phyloP scores from a whole-genome alignment of 345 rosid genomes.

The Orychophragmus violaceus region DNA sequence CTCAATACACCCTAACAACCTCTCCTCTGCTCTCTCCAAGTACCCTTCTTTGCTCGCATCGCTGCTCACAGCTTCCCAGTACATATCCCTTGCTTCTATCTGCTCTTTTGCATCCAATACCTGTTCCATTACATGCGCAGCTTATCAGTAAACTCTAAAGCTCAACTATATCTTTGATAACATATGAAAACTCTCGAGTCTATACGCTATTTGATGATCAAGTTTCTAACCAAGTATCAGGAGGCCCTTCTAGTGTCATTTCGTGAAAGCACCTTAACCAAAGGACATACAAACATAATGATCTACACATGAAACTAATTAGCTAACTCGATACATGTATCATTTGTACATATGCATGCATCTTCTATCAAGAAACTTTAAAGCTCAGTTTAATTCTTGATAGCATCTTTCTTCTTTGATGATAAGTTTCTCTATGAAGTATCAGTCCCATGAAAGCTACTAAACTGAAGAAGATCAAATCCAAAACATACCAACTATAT shows the following conservation, averaged over 20 bases:
- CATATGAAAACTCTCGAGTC: background rate
- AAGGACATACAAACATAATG: background rate
- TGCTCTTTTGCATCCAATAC: slow-evolving; percentile 54
- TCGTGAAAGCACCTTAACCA: background rate
- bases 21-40: slow-evolving; percentile 48
- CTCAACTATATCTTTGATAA: background rate
- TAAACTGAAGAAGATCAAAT: background rate
- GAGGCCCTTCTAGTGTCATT: background rate
- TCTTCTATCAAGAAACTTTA: no score
- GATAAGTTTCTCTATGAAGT: background rate
- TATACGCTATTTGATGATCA: background rate
- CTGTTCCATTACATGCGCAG: slow-evolving; percentile 11
- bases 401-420: background rate
- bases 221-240: background rate
- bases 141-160: background rate
- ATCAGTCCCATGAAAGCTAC: background rate
- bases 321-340: background rate
- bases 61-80: slow-evolving; percentile 71
- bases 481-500: background rate
- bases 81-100: slow-evolving; percentile 53
- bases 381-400: background rate
- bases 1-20: slow-evolving; percentile 41
- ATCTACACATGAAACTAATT: background rate
- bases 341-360: background rate
- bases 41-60: slow-evolving; percentile 39